A percentile compares a stretch with the other conserved stretches of the same genome.
phyloP scores from a whole-genome alignment of 192 early-diverging fungal genomes.

The Coemansia sp. region DNA sequence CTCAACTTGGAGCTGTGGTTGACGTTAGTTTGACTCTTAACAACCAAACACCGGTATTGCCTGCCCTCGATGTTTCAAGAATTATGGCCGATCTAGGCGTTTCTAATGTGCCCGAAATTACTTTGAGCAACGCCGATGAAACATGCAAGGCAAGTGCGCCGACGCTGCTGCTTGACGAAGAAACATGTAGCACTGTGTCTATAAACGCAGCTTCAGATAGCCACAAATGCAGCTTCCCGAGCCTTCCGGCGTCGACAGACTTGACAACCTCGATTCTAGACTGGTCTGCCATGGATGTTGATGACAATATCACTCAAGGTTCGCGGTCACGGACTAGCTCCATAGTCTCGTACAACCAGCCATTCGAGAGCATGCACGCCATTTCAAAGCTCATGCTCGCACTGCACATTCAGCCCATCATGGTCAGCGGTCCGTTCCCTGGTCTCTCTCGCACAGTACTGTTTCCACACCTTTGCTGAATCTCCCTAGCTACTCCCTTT shows the following conservation, averaged over 20 bases:
- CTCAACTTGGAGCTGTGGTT: not conserved
- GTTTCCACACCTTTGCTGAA: slow-evolving; percentile 32
- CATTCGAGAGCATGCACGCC: slow-evolving; percentile 14
- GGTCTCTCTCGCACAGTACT: slow-evolving; percentile 37
- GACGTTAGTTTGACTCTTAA: not conserved
- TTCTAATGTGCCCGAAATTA: slow-evolving; percentile 25
- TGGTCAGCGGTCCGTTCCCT: slow-evolving; percentile 38
- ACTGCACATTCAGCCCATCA: slow-evolving; percentile 34
- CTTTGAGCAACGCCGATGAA: slow-evolving; percentile 9
- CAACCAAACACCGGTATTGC: not conserved
- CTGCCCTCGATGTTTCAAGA: slow-evolving; percentile 14
- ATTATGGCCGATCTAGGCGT: slow-evolving; percentile 37
- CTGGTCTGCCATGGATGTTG: slow-evolving; percentile 30
- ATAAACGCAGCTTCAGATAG: not conserved
- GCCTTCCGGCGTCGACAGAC: not conserved
- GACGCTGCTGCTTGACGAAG: slow-evolving; percentile 13
- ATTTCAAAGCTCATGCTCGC: slow-evolving; percentile 34
- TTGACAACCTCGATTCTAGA: no score
- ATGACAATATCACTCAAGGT: slow-evolving; percentile 15
- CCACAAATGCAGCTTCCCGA: not conserved
- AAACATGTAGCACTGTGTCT: not conserved
- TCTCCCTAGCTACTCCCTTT: not conserved
- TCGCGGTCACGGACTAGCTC: slow-evolving; percentile 32
- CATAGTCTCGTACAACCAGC: slow-evolving; percentile 11
- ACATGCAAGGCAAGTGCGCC: slow-evolving; percentile 19